A percentile compares a stretch with the other conserved stretches of the same genome.
Evolutionary conservation across 495 filamentous ascomycete species (phyloP).

Genomic region (Cercophora samala): DNA sequence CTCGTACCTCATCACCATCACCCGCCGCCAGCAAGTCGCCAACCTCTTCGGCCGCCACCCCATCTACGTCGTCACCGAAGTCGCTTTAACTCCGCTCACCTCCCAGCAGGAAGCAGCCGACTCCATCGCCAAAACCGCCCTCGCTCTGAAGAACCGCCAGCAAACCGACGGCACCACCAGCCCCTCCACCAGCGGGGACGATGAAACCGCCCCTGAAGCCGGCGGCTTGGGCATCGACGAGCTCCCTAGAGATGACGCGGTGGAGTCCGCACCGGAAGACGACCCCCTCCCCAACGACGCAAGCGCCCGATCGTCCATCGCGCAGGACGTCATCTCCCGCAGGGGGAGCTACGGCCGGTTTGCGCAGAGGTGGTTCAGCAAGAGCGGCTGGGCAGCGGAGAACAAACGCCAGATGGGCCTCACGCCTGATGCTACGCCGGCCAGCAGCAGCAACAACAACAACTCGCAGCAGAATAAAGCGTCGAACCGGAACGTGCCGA

Average conservation of each 20-base stretch:
- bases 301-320: too few species aligned
- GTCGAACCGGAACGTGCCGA: conserved; percentile 20
- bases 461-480: conserved; percentile 19
- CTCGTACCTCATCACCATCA: conserved; percentile 81
- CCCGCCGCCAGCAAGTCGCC: conserved; percentile 80
- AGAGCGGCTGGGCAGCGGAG: conserved; percentile 67
- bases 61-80: conserved; percentile 78
- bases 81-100: conserved; percentile 81
- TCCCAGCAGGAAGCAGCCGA: conserved; percentile 68
- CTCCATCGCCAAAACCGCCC: conserved; percentile 63
- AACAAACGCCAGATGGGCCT: conserved; percentile 56
- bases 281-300: conserved; percentile 41
- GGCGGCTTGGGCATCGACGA: conserved; percentile 22
- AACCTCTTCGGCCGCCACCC: conserved; percentile 69
- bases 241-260: conserved; percentile 23
- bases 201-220: conserved; percentile 34
- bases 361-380: conserved; percentile 84
- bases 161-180: conserved; percentile 36
- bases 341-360: conserved; percentile 82
- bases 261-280: conserved; percentile 12
- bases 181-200: conserved; percentile 24
- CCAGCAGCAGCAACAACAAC: conserved; percentile 8
- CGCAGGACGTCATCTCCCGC: conserved; percentile 76
- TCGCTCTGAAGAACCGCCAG: conserved; percentile 40
- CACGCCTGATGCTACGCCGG: conserved; percentile 28